Base-by-base conservation (phyloP, 2,329 filamentous ascomycete genomes). In the Diaporthe nobilis region DNA sequence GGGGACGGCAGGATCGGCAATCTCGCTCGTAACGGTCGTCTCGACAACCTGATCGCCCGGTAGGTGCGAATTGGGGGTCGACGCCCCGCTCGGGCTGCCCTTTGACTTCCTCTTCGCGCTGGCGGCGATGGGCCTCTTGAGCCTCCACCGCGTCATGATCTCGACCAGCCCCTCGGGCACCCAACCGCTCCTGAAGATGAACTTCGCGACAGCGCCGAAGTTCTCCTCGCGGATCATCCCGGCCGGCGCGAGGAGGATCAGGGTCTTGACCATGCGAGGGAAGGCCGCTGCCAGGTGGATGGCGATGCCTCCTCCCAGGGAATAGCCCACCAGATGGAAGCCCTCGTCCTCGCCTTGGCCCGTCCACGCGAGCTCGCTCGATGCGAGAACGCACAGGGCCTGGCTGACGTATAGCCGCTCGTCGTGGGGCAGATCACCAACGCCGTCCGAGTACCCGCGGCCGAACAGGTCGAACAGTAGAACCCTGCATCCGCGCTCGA, bases 381-480 rank as follows among this genome's bases (percentile, higher is more conserved):
- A 94, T 1, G 90, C 87, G n/a, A 94, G 85, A 12, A 89, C 91
- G 15, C 93, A 86, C 47, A 94, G 84, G 49, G 95, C 90, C 81
- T 94, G 91, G 0, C 89, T 87, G 4, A 88, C 88, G 84, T 93
- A 95, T 7, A 95, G 89, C 2, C 89, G 86, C 20, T 88, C 85
- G 81, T 94, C 91, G 81, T 94, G 92, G 8, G 87, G 85, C n/a
- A 91, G 82, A 67, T 88, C 86, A 1, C 84, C 82, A 0, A 94
- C 94, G 1, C 89, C 89, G 81, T 95, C 94, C 0, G 92, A 94
- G 81, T 94, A 97, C 12, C 95, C 95, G 79, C 95, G 88, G 31
- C 94, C 94, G 78, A 92, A 95, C 68, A 95, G 87, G 82, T 95
- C 93, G 81, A 96, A 95, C 1, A 96, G 85, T 90, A 97, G 93